Base-by-base conservation (phyloP, 441 rosid genomes). In the Pelargonium citronellum region DNA sequence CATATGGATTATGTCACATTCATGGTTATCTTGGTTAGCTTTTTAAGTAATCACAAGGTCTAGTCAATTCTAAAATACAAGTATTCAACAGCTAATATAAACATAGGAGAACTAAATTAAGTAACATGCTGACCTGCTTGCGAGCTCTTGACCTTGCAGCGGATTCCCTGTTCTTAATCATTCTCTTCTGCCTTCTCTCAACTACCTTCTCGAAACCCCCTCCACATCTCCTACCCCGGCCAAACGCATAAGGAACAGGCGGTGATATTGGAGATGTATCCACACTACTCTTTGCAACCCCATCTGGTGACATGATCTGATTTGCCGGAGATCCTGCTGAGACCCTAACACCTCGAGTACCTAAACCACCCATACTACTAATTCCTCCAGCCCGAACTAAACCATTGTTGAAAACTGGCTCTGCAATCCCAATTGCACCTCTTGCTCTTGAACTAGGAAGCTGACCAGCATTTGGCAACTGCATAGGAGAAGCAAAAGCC, bases 111-210 rank as follows among this genome's bases (percentile, higher is more conserved):
- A 44, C 66, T 76, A 69, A 69, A 76, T 70, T 73, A 69, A 44
- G 24, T 22, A 22, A 22, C 41, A 47, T 46, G 53, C 69, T 73
- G 43, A 87, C 94, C 91, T 89, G 94, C 79, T 87, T 89, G 47
- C 95, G 90, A 74, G 91, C 90, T 71, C 95, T 76, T 64, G 91
- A 89, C 78, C 95, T 84, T 44, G 95, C 91, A 75, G 95, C 95
- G 41, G 95, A 89, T 71, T 89, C 91, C 43, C 95, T 79, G 69
- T 89, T 89, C 78, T 89, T 89, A 64, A 89, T 89, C 95, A 89
- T 89, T 80, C 95, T 84, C 73, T 84, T 82, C 69, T 89, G 91
- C 83, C 91, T 84, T 78, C 95, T 84, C 79, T 89, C 95, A 10
- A 89, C 83, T 1, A 87, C 95, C 77, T 85, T 89, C 82, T 87